phyloP scores from a whole-genome alignment of 2,329 filamentous ascomycete species.

The Fusarium albidum region DNA sequence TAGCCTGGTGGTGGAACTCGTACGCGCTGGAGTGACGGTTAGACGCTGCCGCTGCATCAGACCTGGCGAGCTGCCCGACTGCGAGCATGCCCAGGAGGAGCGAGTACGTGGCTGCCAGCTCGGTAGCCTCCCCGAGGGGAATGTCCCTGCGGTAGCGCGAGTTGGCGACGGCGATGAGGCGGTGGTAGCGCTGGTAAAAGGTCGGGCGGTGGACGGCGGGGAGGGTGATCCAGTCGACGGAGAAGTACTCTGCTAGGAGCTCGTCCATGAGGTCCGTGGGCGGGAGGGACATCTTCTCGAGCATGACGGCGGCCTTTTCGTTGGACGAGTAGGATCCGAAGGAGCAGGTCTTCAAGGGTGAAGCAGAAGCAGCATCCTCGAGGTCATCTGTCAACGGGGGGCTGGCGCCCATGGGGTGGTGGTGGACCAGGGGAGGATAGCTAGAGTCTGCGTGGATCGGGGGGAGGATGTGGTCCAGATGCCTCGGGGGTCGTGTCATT shows the following conservation, averaged over 20 bases:
- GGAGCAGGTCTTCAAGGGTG: conserved; percentile 31
- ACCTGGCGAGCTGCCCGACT: conserved; percentile 34
- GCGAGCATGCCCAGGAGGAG: conserved; percentile 39
- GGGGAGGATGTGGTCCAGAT: conserved; percentile 31
- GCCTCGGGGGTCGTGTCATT: conserved; percentile 17
- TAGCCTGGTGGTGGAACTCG: conserved; percentile 39
- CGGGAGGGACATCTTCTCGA: conserved; percentile 39
- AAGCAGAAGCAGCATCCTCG: conserved; percentile 28
- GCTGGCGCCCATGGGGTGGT: conserved; percentile 35
- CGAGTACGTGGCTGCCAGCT: conserved; percentile 36
- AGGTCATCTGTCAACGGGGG: conserved; percentile 40
- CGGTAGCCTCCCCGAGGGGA: conserved; percentile 37
- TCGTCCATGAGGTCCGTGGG: conserved; percentile 40
- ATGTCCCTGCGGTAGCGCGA: conserved; percentile 41
- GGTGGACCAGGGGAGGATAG: conserved; percentile 25
- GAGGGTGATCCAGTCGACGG: conserved; percentile 37
- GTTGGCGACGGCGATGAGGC: conserved; percentile 39
- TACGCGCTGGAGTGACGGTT: conserved; percentile 18
- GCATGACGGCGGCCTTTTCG: conserved; percentile 38
- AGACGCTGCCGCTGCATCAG: conserved; percentile 13
- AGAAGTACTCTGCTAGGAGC: conserved; percentile 37
- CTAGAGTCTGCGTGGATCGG: conserved; percentile 32
- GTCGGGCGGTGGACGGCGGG: conserved; percentile 36
- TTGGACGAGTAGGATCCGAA: conserved; percentile 42
- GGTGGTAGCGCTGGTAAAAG: conserved; percentile 38